Evolutionary conservation across 441 rosid genomes (phyloP), one percentile per base, ranked within the genome.

Genomic region (Gossypium gossypioides): DNA sequence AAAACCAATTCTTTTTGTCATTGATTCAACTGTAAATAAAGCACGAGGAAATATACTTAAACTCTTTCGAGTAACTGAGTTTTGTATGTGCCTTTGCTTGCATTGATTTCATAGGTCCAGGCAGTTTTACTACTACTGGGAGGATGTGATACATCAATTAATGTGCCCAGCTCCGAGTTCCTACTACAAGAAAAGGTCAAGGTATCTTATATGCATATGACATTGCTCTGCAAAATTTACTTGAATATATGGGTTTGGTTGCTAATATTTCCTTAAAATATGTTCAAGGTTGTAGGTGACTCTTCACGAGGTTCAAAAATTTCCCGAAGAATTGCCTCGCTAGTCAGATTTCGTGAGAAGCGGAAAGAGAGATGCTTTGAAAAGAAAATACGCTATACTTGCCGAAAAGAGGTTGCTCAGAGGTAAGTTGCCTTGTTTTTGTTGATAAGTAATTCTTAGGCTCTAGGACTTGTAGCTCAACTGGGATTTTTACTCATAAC

Each of bases 341-440:
- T 84, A 72, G 78, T 81, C 27, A 79, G 86, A 73, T 86, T 86
- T 27, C 87, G 87, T 50, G 86, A 86, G 78, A 86, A 86, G 78
- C 76, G 85, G 40, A 86, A 86, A 71, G 87, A 82, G 69, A 82
- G 87, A 79, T 84, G 86, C 77, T 86, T 84, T 72, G 82, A 82
- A 27, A 86, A 84, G 81, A 86, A 81, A 81, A 81, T 86, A 58
- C 79, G 81, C 13, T 86, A 84, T 67, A 79, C 71, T 40, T 84
- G 84, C 73, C 82, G 84, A 76, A 82, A 82, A 77, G 89, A 83
- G 74, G 87, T 85, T 74, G 87, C 89, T 50, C 78, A 81, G 71
- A 85, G 84, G 89, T 85, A 76, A 46, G 79, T 40, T 70, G 71
- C 71, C 48, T 68, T 29, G 42, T 37, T 5, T 37, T 5, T 62